These are phyloP conservation scores for Jimgerdemannia lactiflua DNA, from an alignment of 192 early-diverging fungal genomes.

Conservation along the genomic window DNA sequence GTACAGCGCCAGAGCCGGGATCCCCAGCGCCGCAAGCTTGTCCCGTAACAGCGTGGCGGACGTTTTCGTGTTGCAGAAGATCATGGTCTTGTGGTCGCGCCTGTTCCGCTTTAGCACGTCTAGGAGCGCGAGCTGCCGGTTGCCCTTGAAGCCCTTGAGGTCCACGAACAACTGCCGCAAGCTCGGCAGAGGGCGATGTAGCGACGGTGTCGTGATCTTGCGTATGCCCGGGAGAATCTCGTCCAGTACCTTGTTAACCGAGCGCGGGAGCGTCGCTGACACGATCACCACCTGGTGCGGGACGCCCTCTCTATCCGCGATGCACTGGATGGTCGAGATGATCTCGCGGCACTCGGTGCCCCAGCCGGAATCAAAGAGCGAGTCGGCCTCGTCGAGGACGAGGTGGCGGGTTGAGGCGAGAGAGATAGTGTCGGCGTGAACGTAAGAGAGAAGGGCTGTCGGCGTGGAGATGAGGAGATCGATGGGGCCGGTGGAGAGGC, in stretches of 20 bases:
- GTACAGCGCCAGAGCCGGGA: constrained; percentile 25
- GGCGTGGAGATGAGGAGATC: constrained; percentile 89
- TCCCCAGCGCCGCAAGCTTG: constrained; percentile 47
- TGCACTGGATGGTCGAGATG: constrained; percentile 40
- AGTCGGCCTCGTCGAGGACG: constrained; percentile 94
- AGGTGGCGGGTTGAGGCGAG: constrained; percentile 61
- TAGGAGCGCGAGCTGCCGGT: constrained; percentile 68
- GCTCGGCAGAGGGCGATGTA: constrained; percentile 76
- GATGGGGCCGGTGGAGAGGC: constrained; percentile 57
- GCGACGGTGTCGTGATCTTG: constrained; percentile 72
- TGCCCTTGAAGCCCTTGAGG: constrained; percentile 61
- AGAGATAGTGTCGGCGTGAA: constrained; percentile 51
- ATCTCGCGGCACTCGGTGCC: constrained; percentile 60
- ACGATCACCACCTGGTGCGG: constrained; percentile 57
- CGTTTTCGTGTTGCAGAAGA: constrained; percentile 84
- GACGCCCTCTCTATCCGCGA: constrained; percentile 35
- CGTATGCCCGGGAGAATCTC: constrained; percentile 51
- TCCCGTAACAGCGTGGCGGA: constrained; percentile 54
- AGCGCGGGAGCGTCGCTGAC: constrained; percentile 68
- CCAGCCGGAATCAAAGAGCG: constrained; percentile 85
- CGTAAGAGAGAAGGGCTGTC: constrained; percentile 57
- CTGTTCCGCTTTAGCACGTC: constrained; percentile 65
- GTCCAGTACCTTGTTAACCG: constrained; percentile 59
- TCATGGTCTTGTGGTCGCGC: constrained; percentile 64
- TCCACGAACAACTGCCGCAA: constrained; percentile 82